These are phyloP conservation scores for Aotearoamyces nothofagi DNA, from an alignment of 2,329 filamentous ascomycete species.

Conservation along the genomic window DNA sequence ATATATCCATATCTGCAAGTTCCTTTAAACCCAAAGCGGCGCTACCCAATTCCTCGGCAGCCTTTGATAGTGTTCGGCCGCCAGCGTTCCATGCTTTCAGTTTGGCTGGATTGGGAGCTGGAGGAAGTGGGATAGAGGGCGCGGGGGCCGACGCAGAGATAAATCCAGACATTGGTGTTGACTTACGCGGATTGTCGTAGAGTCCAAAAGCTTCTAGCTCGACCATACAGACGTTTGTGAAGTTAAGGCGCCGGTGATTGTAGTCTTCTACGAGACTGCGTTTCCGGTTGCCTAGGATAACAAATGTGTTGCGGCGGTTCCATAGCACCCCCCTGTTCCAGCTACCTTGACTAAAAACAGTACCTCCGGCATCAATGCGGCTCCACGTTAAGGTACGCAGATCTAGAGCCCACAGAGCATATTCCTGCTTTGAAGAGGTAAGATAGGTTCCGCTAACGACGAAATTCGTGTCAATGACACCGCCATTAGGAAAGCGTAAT, in stretches of 20 bases:
- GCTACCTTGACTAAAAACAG: slow-evolving; percentile 89
- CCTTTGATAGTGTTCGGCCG: slow-evolving; percentile 59
- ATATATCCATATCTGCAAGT: slow-evolving; percentile 89
- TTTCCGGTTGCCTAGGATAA: slow-evolving; percentile 87
- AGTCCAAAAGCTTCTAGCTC: slow-evolving; percentile 94
- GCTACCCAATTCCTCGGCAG: slow-evolving; percentile 75
- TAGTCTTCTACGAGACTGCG: slow-evolving; percentile 93
- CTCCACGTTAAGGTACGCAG: slow-evolving; percentile 82
- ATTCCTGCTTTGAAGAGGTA: slow-evolving; percentile 95
- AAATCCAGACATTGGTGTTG: slow-evolving; percentile 65
- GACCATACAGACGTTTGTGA: slow-evolving; percentile 91
- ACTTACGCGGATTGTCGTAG: slow-evolving; percentile 84
- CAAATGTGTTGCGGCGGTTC: slow-evolving; percentile 87
- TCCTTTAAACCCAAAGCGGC: slow-evolving; percentile 69
- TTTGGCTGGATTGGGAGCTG: slow-evolving; percentile 2
- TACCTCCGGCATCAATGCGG: slow-evolving; percentile 86
- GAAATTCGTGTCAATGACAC: slow-evolving; percentile 89
- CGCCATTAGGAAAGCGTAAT: slow-evolving; percentile 87
- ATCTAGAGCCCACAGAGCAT: slow-evolving; percentile 90
- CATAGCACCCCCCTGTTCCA: slow-evolving; percentile 95
- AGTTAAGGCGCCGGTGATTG: slow-evolving; percentile 95
- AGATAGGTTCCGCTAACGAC: slow-evolving; percentile 95
- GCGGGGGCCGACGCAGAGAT: slow-evolving; percentile 63
- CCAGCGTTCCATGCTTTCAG: slow-evolving; percentile 52
- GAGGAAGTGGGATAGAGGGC: slow-evolving; percentile 25